Evolutionary conservation across 495 filamentous ascomycete species (phyloP).

Genomic region (Aspergillus saccharolyticus): DNA sequence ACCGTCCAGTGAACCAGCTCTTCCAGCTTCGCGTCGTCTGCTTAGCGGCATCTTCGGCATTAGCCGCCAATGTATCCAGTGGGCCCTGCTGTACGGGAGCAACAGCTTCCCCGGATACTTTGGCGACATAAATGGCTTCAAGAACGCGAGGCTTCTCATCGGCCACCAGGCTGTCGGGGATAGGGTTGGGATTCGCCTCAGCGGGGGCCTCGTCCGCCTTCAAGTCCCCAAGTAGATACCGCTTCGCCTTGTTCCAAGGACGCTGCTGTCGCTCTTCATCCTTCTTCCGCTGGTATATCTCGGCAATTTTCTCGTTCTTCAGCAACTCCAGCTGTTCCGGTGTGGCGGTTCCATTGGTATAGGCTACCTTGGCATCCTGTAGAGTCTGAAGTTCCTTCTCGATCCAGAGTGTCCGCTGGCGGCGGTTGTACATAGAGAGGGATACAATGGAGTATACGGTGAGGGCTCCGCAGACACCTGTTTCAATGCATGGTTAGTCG

Average conservation of each 20-base stretch:
- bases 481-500: neutral
- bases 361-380: slow-evolving; percentile 55
- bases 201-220: slow-evolving; percentile 43
- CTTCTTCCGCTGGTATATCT: slow-evolving; percentile 41
- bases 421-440: slow-evolving; percentile 82
- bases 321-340: slow-evolving; percentile 43
- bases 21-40: slow-evolving; percentile 39
- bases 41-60: slow-evolving; percentile 37
- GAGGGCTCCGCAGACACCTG: slow-evolving; percentile 67
- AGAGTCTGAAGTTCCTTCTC: slow-evolving; percentile 57
- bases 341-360: slow-evolving; percentile 59
- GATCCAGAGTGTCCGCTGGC: slow-evolving; percentile 60
- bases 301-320: slow-evolving; percentile 55
- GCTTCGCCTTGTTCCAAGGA: slow-evolving; percentile 42
- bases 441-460: slow-evolving; percentile 78
- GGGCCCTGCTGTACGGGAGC: slow-evolving; percentile 28
- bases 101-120: slow-evolving; percentile 11
- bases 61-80: slow-evolving; percentile 40
- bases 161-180: slow-evolving; percentile 12
- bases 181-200: neutral
- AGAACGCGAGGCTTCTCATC: slow-evolving; percentile 23
- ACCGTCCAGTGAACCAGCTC: slow-evolving; percentile 42
- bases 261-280: slow-evolving; percentile 41
- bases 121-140: slow-evolving; percentile 40
- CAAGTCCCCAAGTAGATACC: slow-evolving; percentile 41